Base-by-base conservation (phyloP, 2,329 filamentous ascomycete genomes). In the Fusarium siculi region DNA sequence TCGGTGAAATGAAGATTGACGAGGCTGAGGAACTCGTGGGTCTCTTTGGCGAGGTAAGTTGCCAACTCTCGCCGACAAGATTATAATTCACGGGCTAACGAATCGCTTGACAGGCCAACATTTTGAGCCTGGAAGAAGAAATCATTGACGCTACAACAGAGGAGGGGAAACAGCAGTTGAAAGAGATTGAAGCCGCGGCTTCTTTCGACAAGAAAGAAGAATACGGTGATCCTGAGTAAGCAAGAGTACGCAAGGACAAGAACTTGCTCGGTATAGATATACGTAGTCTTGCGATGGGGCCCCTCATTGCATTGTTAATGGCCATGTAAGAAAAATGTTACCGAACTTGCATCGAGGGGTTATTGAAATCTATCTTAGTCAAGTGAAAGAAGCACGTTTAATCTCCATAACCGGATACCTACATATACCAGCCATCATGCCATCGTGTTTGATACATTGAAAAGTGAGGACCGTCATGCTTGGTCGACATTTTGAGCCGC, bases 141-240 rank as follows among this genome's bases (percentile, higher is more conserved):
- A 94, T 99, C 57, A 97, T 99, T 75, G 96, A 99, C 83, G 94
- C 95, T 2, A 99, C 95, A 50, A 97, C 96, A 5, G 92, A 95
- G 79, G 92, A 96, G 80, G 95, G 95, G 7, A 89, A 92, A 85
- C 89, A 91, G 80, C 91, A 91, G 79, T 86, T 96, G 76, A 92
- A 93, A 83, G 90, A 95, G 74, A 88, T 97, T 68, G 92, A 94
- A 81, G 87, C 88, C 32, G 82, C 82, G 46, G 80, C 81, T 21
- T 76, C 76, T 21, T 80, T 76, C 10, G 78, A 78, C 39, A 76
- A 71, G 16, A 77, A 77, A 60, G 71, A 72, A 23, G 73, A 79
- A 23, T 70, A 75, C 25, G 67, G 58, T 18, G 85, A 86, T 66
- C 85, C 85, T 7, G 85, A 86, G 76, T 86, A 80, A 70, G 50